Conservation (phyloP, 805 yeast species). For the Lachancea quebecensis region DNA sequence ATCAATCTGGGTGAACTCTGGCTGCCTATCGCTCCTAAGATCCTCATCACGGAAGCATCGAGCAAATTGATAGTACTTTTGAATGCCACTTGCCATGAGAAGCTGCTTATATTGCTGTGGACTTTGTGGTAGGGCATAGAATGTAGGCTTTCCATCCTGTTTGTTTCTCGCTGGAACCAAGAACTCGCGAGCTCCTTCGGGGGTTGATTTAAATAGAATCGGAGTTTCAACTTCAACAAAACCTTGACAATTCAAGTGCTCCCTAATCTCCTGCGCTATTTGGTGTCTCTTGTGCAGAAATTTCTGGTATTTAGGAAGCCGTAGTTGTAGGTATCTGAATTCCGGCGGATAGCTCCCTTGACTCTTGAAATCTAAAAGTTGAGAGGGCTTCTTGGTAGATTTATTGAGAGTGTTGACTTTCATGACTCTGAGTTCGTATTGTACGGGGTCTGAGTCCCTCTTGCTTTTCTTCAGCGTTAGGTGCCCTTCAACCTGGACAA, state of each 20-base stretch:
- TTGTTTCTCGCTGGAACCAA: conserved; percentile 78
- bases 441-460: conserved; percentile 25
- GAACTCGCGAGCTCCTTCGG: conserved; percentile 97
- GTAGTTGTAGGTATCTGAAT: conserved; percentile 71
- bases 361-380: conserved; percentile 51
- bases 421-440: conserved; percentile 55
- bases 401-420: conserved; percentile 52
- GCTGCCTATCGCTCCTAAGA: conserved; percentile 89
- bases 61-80: conserved; percentile 83
- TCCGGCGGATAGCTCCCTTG: conserved; percentile 61
- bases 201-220: conserved; percentile 85
- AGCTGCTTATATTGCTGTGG: conserved; percentile 97
- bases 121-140: conserved; percentile 93
- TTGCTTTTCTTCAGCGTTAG: conserved; percentile 27
- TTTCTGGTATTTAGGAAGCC: conserved; percentile 51
- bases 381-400: conserved; percentile 59
- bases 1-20: conserved; percentile 97
- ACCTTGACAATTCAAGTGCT: conserved; percentile 33
- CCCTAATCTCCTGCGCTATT: conserved; percentile 44
- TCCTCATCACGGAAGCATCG: conserved; percentile 96
- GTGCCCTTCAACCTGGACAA: conserved; percentile 58
- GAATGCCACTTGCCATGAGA: conserved; percentile 88
- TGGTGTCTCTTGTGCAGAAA: conserved; percentile 51
- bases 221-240: conserved; percentile 93
- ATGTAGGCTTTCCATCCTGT: conserved; percentile 31